Conservation (phyloP, 2,329 filamentous ascomycete species). For the Cryphonectria nitschkei region DNA sequence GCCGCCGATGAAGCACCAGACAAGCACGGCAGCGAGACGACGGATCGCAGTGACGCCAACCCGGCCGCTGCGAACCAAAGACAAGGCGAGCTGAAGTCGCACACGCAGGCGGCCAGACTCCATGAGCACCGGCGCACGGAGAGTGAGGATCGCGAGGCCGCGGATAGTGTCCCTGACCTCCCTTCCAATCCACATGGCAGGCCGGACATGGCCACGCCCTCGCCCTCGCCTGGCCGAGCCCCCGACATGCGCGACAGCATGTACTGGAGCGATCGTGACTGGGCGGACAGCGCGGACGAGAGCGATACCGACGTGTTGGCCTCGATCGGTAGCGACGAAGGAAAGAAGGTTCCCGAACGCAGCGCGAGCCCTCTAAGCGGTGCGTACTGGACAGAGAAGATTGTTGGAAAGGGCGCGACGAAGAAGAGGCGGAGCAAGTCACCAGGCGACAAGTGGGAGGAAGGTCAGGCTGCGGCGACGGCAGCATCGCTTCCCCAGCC, state of each 20-base stretch:
- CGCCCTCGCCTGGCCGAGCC: conserved; percentile 33
- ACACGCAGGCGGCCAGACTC: conserved; percentile 1
- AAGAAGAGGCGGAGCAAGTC: conserved; percentile 26
- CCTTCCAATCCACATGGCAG: conserved; percentile 33
- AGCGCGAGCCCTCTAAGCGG: conserved; percentile 33
- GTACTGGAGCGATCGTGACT: conserved; percentile 70
- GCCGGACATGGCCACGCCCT: conserved; percentile 25
- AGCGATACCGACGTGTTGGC: conserved; percentile 38
- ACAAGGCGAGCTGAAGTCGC: background rate
- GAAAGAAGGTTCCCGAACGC: conserved; percentile 32
- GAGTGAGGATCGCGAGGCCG: conserved; percentile 44
- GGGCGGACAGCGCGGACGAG: conserved; percentile 57
- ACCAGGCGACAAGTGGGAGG: conserved; percentile 12
- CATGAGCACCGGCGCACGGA: conserved; percentile 32
- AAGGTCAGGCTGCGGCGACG: background rate
- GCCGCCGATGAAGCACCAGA: conserved; percentile 59
- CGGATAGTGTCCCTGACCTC: conserved; percentile 52
- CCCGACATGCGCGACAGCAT: conserved; percentile 54
- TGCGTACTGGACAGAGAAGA: conserved; percentile 58
- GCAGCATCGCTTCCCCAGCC: conserved; percentile 3
- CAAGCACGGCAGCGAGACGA: conserved; percentile 68
- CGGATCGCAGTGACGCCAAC: conserved; percentile 34
- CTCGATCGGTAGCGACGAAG: conserved; percentile 25
- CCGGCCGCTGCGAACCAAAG: conserved; percentile 1
- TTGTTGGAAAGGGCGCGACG: conserved; percentile 40